These are phyloP conservation scores for Vanderwaltozyma verrucispora DNA, from an alignment of 805 yeast species.

Conservation along the genomic window DNA sequence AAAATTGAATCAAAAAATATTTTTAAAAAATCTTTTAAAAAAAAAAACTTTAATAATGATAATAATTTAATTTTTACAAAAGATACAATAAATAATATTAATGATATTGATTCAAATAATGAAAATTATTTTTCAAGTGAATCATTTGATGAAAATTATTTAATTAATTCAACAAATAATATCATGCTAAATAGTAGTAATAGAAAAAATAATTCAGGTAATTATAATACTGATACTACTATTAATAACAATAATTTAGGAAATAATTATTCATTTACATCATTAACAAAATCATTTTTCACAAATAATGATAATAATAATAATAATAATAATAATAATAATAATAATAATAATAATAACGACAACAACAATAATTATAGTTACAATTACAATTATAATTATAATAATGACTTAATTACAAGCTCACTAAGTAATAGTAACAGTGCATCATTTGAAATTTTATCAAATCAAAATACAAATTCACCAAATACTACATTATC, in stretches of 20 bases:
- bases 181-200: not conserved
- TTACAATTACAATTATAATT: too few relatives aligned
- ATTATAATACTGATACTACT: not conserved
- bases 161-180: too few relatives aligned
- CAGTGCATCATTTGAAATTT: not conserved
- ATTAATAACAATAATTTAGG: not conserved
- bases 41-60: too few relatives aligned
- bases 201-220: not conserved
- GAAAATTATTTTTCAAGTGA: not conserved
- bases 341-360: too few relatives aligned
- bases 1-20: not conserved
- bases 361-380: too few relatives aligned
- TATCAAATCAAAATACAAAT: not conserved
- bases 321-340: too few relatives aligned
- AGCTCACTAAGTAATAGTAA: too few relatives aligned
- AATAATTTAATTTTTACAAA: not conserved
- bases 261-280: not conserved
- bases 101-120: too few relatives aligned
- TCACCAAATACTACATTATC: not conserved
- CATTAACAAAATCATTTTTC: not conserved
- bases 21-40: too few relatives aligned
- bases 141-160: not conserved
- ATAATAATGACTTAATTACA: too few relatives aligned
- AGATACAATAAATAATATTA: not conserved
- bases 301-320: not conserved